phyloP scores from a whole-genome alignment of 1,139 yeast species.

The Pichia sp. region DNA sequence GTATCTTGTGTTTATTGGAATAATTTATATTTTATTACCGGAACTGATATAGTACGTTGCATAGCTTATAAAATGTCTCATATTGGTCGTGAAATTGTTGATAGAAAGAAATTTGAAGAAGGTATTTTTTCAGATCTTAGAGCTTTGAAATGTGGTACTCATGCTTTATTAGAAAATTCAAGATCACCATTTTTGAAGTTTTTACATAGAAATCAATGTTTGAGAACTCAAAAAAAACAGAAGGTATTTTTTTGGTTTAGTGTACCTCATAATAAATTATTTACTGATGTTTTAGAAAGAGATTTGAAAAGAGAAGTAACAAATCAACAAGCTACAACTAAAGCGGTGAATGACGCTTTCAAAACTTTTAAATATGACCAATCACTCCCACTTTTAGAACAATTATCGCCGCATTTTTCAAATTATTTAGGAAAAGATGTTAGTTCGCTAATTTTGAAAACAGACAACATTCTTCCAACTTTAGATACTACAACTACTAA shows the following conservation, averaged over 20 bases:
- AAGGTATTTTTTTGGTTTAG: conserved; percentile 96
- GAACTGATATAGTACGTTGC: conserved; percentile 93
- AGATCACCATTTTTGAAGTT: conserved; percentile 82
- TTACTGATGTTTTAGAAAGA: conserved; percentile 90
- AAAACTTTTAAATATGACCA: conserved; percentile 50
- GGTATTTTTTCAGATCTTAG: conserved; percentile 91
- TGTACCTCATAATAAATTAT: conserved; percentile 88
- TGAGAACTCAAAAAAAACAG: conserved; percentile 93
- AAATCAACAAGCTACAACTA: conserved; percentile 55
- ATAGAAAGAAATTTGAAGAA: conserved; percentile 92
- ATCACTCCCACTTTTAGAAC: conserved; percentile 40
- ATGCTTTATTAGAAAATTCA: conserved; percentile 85
- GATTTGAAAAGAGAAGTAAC: conserved; percentile 74
- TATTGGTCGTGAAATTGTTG: conserved; percentile 79
- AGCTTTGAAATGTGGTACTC: conserved; percentile 78
- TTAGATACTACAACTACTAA: not conserved
- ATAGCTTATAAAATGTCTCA: conserved; percentile 84
- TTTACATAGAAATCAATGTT: conserved; percentile 77
- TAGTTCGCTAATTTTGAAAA: conserved; percentile 7
- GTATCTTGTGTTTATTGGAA: conserved; percentile 94
- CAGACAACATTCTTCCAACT: not conserved
- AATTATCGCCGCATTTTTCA: conserved; percentile 41
- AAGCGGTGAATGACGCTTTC: conserved; percentile 56
- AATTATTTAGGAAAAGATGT: conserved; percentile 19
- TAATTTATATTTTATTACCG: conserved; percentile 83